These are phyloP conservation scores for Cerioporus squamosus DNA, from an alignment of 1,284 basidiomycete species.

Conservation along the genomic window DNA sequence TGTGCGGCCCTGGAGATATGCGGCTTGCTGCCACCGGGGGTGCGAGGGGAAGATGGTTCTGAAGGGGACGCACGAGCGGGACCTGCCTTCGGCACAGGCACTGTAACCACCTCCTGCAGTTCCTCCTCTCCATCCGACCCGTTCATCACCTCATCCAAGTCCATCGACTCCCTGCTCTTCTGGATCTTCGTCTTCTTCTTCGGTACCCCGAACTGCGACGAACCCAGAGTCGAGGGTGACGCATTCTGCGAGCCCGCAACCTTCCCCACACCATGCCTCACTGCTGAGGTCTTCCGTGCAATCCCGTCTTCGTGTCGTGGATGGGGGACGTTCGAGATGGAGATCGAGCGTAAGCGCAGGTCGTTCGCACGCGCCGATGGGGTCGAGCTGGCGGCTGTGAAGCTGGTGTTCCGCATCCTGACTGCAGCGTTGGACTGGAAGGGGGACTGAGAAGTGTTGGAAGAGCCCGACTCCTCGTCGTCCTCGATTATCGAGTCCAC, in stretches of 20 bases:
- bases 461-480: conserved; percentile 38
- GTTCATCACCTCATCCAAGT: conserved; percentile 75
- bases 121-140: conserved; percentile 63
- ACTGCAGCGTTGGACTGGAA: conserved; percentile 23
- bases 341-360: conserved; percentile 30
- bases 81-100: not conserved
- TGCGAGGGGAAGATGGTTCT: conserved; percentile 24
- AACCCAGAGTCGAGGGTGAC: conserved; percentile 1
- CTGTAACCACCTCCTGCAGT: conserved; percentile 1
- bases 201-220: conserved; percentile 13
- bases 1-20: conserved; percentile 52
- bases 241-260: conserved; percentile 17
- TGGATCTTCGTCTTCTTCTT: conserved; percentile 53
- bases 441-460: conserved; percentile 28
- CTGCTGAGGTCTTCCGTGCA: conserved; percentile 16
- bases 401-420: conserved; percentile 29
- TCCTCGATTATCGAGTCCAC: conserved; percentile 62
- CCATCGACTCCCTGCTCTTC: conserved; percentile 67
- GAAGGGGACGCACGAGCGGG: not conserved
- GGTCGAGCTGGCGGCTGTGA: conserved; percentile 23
- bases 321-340: conserved; percentile 31
- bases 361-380: conserved; percentile 15
- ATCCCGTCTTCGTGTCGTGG: conserved; percentile 24
- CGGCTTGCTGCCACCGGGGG: conserved; percentile 24
- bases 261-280: not conserved